These are phyloP conservation scores for Neurospora pannonica DNA, from an alignment of 495 filamentous ascomycete genomes.

Conservation along the genomic window DNA sequence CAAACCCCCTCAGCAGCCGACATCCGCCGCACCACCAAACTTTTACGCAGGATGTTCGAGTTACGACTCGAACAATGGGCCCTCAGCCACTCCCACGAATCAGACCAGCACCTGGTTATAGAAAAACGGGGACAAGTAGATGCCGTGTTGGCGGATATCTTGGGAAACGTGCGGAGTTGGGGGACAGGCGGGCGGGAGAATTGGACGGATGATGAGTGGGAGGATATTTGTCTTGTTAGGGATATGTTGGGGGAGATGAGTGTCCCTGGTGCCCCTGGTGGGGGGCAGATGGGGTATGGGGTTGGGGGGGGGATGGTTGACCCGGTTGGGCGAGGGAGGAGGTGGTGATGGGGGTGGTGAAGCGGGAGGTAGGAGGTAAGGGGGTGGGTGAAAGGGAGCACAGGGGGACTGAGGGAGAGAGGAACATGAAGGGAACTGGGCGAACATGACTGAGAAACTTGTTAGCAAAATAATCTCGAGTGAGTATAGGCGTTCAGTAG, in stretches of 20 bases:
- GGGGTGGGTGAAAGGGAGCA: not conserved
- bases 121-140: slow-evolving; percentile 4
- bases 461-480: not conserved
- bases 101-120: not conserved
- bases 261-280: not conserved
- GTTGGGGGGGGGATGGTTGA: not conserved
- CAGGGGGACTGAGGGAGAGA: too few species aligned
- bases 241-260: not conserved
- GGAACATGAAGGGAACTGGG: not conserved
- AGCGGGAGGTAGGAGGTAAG: too few species aligned
- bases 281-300: not conserved
- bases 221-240: slow-evolving; percentile 1
- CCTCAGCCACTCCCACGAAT: not conserved
- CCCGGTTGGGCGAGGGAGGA: not conserved
- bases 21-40: slow-evolving; percentile 10
- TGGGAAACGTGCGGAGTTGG: not conserved
- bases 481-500: not conserved
- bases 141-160: slow-evolving; percentile 5
- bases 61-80: slow-evolving; percentile 10
- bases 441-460: not conserved
- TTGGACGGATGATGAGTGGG: slow-evolving; percentile 10
- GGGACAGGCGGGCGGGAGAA: not conserved
- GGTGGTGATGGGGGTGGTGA: not conserved
- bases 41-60: slow-evolving; percentile 5
- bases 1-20: slow-evolving; percentile 3